Conservation (phyloP, 495 filamentous ascomycete species). For the Beverwykella pulmonaria region DNA sequence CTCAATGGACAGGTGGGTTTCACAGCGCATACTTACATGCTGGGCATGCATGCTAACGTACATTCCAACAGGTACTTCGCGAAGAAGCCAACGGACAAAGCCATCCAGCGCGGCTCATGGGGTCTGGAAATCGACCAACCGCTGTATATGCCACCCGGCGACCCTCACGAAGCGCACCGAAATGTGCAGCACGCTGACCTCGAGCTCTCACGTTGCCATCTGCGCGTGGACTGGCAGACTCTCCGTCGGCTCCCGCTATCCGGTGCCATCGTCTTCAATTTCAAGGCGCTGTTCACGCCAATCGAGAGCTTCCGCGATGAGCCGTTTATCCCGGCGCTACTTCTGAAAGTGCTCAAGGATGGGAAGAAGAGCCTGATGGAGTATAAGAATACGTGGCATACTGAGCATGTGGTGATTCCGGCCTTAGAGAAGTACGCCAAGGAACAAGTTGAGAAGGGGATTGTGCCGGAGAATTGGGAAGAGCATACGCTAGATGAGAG, state of each 20-base stretch:
- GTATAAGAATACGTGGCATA: slow-evolving; percentile 87
- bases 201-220: slow-evolving; percentile 60
- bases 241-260: slow-evolving; percentile 79
- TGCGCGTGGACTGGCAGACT: slow-evolving; percentile 94
- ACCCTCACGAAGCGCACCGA: slow-evolving; percentile 65
- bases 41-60: slow-evolving; percentile 1
- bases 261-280: slow-evolving; percentile 81
- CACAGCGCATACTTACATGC: neutral
- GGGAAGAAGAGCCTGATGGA: slow-evolving; percentile 76
- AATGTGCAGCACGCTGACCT: slow-evolving; percentile 60
- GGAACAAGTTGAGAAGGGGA: slow-evolving; percentile 69
- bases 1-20: slow-evolving; percentile 74
- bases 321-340: slow-evolving; percentile 68
- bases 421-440: slow-evolving; percentile 65
- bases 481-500: slow-evolving; percentile 76
- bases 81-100: slow-evolving; percentile 70
- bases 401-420: slow-evolving; percentile 74
- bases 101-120: slow-evolving; percentile 90
- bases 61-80: slow-evolving; percentile 67
- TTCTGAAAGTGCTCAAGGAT: slow-evolving; percentile 68
- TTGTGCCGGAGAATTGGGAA: slow-evolving; percentile 68
- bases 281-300: slow-evolving; percentile 86
- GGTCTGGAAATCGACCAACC: slow-evolving; percentile 76
- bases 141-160: slow-evolving; percentile 76
- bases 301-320: slow-evolving; percentile 73